Evolutionary conservation across 2,329 filamentous ascomycete genomes (phyloP).

Genomic region (Ceratocystis harringtonii): DNA sequence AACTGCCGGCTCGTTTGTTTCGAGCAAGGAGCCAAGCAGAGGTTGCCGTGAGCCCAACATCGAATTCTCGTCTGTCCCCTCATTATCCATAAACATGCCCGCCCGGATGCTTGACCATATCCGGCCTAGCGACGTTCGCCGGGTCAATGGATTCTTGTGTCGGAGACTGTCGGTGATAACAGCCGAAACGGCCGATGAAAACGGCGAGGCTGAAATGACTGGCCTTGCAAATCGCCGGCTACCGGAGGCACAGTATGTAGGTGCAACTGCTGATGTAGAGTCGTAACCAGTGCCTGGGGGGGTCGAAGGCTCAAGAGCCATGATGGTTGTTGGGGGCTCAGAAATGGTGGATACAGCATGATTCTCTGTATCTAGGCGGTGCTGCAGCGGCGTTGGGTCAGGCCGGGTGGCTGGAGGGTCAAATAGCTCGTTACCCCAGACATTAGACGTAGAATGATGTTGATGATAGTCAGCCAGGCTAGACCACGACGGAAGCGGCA

Average conservation of each 20-base stretch:
- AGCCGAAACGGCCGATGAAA: slow-evolving; percentile 43
- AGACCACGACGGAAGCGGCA: slow-evolving; percentile 16
- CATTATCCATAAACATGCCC: slow-evolving; percentile 39
- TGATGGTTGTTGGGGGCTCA: slow-evolving; percentile 21
- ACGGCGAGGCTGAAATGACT: slow-evolving; percentile 44
- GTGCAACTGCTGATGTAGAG: slow-evolving; percentile 18
- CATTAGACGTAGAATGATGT: background rate
- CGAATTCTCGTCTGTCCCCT: slow-evolving; percentile 24
- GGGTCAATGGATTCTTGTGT: slow-evolving; percentile 27
- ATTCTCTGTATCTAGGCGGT: slow-evolving; percentile 21
- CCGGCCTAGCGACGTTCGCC: slow-evolving; percentile 32
- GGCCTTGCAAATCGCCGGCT: slow-evolving; percentile 31
- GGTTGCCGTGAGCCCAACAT: slow-evolving; percentile 12
- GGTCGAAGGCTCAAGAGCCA: slow-evolving; percentile 19
- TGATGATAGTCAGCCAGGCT: background rate
- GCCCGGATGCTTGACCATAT: slow-evolving; percentile 37
- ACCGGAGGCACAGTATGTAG: slow-evolving; percentile 21
- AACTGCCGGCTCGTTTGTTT: slow-evolving; percentile 4
- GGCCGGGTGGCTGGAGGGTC: slow-evolving; percentile 24
- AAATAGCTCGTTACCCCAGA: background rate
- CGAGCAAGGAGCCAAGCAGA: slow-evolving; percentile 10
- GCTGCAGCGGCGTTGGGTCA: slow-evolving; percentile 9
- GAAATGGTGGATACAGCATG: slow-evolving; percentile 21
- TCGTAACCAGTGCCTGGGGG: slow-evolving; percentile 1
- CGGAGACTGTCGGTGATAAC: slow-evolving; percentile 42